A percentile compares a stretch with the other conserved stretches of the same genome.
Evolutionary conservation across 2,329 filamentous ascomycete genomes (phyloP).

Genomic region (Graphiopsis chlorocephala): DNA sequence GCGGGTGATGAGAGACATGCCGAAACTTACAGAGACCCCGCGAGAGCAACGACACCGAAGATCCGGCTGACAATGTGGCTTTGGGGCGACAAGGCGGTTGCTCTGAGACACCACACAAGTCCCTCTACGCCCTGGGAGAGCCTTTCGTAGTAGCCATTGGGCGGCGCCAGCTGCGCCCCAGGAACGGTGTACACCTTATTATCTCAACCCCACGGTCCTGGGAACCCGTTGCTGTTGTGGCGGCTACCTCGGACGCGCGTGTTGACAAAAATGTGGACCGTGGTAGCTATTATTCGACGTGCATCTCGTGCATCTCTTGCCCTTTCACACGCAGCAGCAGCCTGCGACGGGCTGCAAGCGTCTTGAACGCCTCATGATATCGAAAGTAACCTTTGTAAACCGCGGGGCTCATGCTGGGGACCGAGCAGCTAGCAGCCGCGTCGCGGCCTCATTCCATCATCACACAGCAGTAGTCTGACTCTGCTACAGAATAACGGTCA

Average conservation of each 20-base stretch:
- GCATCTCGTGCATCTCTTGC: neutral
- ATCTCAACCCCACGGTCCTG: neutral
- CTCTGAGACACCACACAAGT: constrained; percentile 16
- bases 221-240: neutral
- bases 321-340: neutral
- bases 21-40: constrained; percentile 15
- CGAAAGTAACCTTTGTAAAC: neutral
- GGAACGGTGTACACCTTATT: constrained; percentile 4
- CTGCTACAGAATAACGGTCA: neutral
- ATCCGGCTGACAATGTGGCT: constrained; percentile 9
- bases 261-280: constrained; percentile 7
- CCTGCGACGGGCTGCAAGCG: neutral
- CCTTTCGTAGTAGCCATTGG: constrained; percentile 4
- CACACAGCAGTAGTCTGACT: constrained; percentile 12
- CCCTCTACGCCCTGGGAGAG: neutral
- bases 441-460: constrained; percentile 13
- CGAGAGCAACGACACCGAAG: constrained; percentile 3
- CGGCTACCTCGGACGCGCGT: constrained; percentile 10
- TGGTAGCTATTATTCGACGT: constrained; percentile 4
- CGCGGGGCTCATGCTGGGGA: constrained; percentile 4
- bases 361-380: neutral
- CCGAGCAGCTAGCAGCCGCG: constrained; percentile 3
- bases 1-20: constrained; percentile 10
- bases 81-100: neutral
- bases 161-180: constrained; percentile 9